These are phyloP conservation scores for Candida adriatica DNA, from an alignment of 805 yeast genomes.

Conservation along the genomic window DNA sequence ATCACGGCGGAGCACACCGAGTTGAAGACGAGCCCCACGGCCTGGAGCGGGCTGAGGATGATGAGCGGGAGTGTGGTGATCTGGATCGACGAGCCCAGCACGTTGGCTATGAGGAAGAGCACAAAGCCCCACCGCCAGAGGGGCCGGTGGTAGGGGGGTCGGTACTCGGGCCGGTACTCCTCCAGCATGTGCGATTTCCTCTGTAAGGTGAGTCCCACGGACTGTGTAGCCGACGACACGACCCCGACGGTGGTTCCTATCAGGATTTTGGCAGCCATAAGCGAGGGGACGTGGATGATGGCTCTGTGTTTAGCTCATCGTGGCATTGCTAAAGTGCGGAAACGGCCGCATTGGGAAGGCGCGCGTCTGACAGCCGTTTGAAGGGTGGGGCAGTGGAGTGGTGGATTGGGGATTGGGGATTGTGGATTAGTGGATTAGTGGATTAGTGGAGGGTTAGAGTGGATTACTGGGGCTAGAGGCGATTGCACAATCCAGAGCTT, in stretches of 20 bases:
- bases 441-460: no score
- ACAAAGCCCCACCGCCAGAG: conserved; percentile 73
- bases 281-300: no score
- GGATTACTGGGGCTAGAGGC: no score
- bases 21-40: conserved; percentile 84
- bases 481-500: no score
- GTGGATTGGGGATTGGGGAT: no score
- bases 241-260: conserved; percentile 68
- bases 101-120: conserved; percentile 64
- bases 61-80: conserved; percentile 78
- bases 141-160: conserved; percentile 37
- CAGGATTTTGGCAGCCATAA: no score
- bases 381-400: no score
- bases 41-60: conserved; percentile 74
- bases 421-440: no score
- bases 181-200: conserved; percentile 63
- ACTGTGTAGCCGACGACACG: conserved; percentile 69
- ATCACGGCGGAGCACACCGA: conserved; percentile 63
- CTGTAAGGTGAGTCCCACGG: conserved; percentile 77
- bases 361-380: no score
- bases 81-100: conserved; percentile 78
- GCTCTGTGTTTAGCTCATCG: no score
- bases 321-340: no score
- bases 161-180: conserved; percentile 23
- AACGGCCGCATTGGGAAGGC: no score